phyloP scores from a whole-genome alignment of 768 basidiomycete species.

The Cystoderma amianthinum region DNA sequence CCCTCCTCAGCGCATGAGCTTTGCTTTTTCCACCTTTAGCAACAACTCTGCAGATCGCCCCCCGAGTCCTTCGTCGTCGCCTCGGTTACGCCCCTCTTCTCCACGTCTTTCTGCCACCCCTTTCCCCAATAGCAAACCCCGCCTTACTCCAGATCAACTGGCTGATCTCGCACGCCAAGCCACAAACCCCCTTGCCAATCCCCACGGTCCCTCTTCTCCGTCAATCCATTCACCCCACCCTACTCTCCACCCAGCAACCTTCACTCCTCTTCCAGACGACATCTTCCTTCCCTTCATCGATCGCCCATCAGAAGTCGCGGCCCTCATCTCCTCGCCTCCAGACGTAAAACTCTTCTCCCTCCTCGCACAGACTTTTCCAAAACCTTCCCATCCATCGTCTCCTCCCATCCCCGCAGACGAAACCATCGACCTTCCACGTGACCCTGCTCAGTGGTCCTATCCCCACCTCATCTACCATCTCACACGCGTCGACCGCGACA shows the following conservation, averaged over 20 bases:
- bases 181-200: constrained; percentile 26
- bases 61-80: constrained; percentile 28
- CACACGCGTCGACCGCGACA: constrained; percentile 51
- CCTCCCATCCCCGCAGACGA: constrained; percentile 15
- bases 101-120: constrained; percentile 28
- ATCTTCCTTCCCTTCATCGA: constrained; percentile 85
- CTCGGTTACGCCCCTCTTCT: constrained; percentile 44
- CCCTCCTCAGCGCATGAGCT: constrained; percentile 25
- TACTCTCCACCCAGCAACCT: constrained; percentile 36
- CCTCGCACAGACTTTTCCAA: constrained; percentile 63
- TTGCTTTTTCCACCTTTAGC: constrained; percentile 46
- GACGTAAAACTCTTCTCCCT: constrained; percentile 68
- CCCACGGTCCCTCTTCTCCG: constrained; percentile 16
- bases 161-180: constrained; percentile 66
- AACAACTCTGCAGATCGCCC: constrained; percentile 8
- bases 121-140: constrained; percentile 32
- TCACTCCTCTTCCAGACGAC: constrained; percentile 70
- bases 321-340: constrained; percentile 58
- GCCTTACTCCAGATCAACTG: constrained; percentile 67
- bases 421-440: constrained; percentile 27
- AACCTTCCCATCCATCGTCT: constrained; percentile 8
- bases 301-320: constrained; percentile 66
- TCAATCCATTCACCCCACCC: constrained; percentile 14
- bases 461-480: constrained; percentile 64
- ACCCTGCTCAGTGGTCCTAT: constrained; percentile 70